These are phyloP conservation scores for Bassia scoparia DNA, from an alignment of 148 eudicot species.

Conservation along the genomic window DNA sequence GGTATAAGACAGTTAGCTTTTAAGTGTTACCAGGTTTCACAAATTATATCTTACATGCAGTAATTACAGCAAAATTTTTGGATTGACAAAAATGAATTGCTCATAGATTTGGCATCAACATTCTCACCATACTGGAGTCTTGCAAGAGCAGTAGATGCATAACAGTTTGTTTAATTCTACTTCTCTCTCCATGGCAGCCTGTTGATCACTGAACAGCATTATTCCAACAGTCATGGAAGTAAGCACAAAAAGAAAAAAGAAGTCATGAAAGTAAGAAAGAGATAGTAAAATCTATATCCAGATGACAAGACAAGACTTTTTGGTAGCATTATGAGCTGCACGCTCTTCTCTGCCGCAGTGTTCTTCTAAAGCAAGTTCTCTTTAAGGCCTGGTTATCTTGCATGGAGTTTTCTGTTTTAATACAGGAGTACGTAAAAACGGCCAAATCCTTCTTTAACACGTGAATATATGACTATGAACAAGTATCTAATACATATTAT, in stretches of 20 bases:
- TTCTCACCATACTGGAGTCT: conserved; percentile 59
- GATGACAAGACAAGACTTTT: conserved; percentile 51
- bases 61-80: background rate
- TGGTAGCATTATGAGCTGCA: conserved; percentile 85
- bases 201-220: conserved; percentile 25
- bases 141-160: conserved; percentile 88
- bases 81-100: background rate
- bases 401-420: background rate
- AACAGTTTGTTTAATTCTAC: conserved; percentile 89
- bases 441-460: background rate
- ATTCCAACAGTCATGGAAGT: conserved; percentile 3
- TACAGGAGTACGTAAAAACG: background rate
- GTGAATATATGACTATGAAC: background rate
- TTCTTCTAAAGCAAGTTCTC: conserved; percentile 89
- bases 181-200: conserved; percentile 99
- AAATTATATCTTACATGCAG: background rate
- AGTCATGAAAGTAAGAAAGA: background rate
- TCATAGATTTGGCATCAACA: conserved; percentile 12
- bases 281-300: background rate
- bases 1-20: background rate
- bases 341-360: conserved; percentile 95
- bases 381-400: conserved; percentile 61
- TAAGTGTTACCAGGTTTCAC: conserved; percentile 6
- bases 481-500: background rate
- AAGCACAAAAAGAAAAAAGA: no score